Base-by-base conservation (phyloP, 192 early-diverging fungal genomes). In the Rhizoclosmatium sp. region DNA sequence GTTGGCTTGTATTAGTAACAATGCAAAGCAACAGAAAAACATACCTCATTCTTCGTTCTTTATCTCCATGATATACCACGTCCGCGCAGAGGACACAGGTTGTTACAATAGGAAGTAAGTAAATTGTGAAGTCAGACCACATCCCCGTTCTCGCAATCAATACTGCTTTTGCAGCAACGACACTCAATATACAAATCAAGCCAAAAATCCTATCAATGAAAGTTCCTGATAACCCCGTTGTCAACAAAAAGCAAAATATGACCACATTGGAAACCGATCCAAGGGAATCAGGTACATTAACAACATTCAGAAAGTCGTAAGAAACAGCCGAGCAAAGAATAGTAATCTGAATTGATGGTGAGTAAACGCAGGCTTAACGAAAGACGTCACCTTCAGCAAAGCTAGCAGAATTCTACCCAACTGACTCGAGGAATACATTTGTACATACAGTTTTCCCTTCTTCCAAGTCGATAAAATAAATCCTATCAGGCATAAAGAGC, bases 171-270 rank as follows among this genome's bases (percentile, higher is more conserved):
- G 16, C 47, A 23, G 21, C 45, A 60, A 61, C 56, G 39, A 76
- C 59, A 4, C 21, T 21, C 39, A 81, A 3, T 1, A 76, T 39
- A 42, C 21, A 19, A 47, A 70, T n/a, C 3, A 76, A 47, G 19
- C 16, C 10, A 47, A 23, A 4, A 49, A 81, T 3, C 2, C 65
- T 51, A 3, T 81, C 71, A 7, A 54, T 4, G 42, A 76, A 81
- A 51, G 66, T 68, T 14, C 79, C 47, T 39, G 80, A 76, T n/a
- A 81, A n/a, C 4, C 80, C 80, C n/a, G 74, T 44, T 16, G 80
- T 81, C 4, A 81, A 44, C 2, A 65, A 68, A 9, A 69, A 40
- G 44, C 41, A 51, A 16, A 45, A 16, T 21, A 81, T 58, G 12
- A 51, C 42, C 7, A 47, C 49, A 31, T 48, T 81, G 12, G 64